phyloP scores from a whole-genome alignment of 2,329 filamentous ascomycete species.

The Thielaviopsis musarum region DNA sequence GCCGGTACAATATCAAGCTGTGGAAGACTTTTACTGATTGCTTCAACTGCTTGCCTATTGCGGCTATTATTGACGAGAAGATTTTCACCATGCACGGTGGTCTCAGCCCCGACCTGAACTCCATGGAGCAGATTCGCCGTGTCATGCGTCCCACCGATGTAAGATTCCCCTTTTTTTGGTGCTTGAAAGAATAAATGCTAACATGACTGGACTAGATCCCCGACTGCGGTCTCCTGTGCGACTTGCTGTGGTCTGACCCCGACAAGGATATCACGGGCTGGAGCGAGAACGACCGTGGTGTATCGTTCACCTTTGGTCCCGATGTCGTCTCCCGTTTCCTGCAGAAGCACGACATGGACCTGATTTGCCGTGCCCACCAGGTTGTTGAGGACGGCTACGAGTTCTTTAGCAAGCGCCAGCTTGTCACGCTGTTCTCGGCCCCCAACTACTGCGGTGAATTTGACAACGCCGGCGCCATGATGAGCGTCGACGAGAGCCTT shows the following conservation, averaged over 20 bases:
- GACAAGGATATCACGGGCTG: constrained; percentile 99
- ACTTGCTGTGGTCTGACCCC: constrained; percentile 95
- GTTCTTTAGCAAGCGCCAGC: constrained; percentile 96
- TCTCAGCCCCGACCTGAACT: constrained; percentile 91
- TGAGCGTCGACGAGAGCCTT: constrained; percentile 97
- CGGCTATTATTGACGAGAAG: constrained; percentile 98
- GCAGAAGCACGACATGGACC: constrained; percentile 98
- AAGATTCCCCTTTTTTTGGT: constrained; percentile 27
- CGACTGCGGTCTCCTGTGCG: constrained; percentile 91
- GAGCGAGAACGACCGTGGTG: constrained; percentile 97
- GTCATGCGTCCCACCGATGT: constrained; percentile 99
- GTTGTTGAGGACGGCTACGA: constrained; percentile 98
- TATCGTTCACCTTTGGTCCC: constrained; percentile 95
- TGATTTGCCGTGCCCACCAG: constrained; percentile 97
- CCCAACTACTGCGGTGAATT: constrained; percentile 99
- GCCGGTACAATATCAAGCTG: constrained; percentile 96
- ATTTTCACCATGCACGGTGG: constrained; percentile 99
- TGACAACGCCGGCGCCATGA: constrained; percentile 98
- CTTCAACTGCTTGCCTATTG: constrained; percentile 98
- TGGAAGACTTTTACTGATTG: constrained; percentile 99
- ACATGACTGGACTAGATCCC: constrained; percentile 51
- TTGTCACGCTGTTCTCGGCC: constrained; percentile 93
- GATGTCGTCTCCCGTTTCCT: constrained; percentile 95
- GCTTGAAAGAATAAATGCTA: background rate
- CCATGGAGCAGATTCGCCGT: constrained; percentile 98